Conservation (phyloP, 2,329 filamentous ascomycete species). For the Colletotrichum caudatum region DNA sequence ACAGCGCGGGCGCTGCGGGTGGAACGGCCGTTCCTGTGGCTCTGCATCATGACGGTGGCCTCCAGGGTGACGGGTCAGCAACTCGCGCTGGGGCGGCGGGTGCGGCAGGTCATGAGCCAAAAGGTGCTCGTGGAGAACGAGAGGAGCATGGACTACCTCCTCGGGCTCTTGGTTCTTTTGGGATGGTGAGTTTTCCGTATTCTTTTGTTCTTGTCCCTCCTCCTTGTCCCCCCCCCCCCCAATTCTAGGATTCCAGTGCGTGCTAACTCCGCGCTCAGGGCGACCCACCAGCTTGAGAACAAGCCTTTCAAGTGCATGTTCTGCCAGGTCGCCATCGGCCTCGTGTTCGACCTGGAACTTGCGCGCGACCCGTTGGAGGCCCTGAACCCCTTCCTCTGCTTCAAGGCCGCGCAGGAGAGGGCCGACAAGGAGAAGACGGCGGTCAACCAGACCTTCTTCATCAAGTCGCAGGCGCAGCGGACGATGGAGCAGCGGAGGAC, state of each 20-base stretch:
- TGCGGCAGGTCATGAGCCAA: conserved; percentile 46
- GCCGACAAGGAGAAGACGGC: conserved; percentile 22
- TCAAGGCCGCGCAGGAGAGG: conserved; percentile 34
- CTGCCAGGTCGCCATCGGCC: conserved; percentile 56
- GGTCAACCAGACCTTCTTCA: neutral
- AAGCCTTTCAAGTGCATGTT: conserved; percentile 61
- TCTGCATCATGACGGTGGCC: conserved; percentile 52
- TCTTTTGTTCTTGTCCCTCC: neutral
- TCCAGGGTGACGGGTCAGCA: conserved; percentile 44
- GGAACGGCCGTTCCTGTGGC: conserved; percentile 54
- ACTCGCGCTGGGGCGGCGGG: conserved; percentile 43
- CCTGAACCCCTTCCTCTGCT: conserved; percentile 37
- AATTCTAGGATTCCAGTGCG: neutral
- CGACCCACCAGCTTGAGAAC: conserved; percentile 43
- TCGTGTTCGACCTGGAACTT: conserved; percentile 61
- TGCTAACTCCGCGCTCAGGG: conserved; percentile 11
- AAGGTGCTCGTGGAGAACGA: conserved; percentile 45
- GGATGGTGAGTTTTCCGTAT: conserved; percentile 44
- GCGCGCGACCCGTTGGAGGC: conserved; percentile 28
- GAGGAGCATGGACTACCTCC: conserved; percentile 47
- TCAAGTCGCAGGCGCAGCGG: conserved; percentile 25
- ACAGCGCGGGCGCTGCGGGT: conserved; percentile 46
- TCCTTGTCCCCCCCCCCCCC: too few relatives aligned
- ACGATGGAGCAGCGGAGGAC: conserved; percentile 44
- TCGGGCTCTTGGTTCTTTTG: conserved; percentile 47